Percentiles rank a stretch among this genome's conserved stretches.
Conservation (phyloP, 179 eudicot genomes). For the Beta corolliflora region DNA sequence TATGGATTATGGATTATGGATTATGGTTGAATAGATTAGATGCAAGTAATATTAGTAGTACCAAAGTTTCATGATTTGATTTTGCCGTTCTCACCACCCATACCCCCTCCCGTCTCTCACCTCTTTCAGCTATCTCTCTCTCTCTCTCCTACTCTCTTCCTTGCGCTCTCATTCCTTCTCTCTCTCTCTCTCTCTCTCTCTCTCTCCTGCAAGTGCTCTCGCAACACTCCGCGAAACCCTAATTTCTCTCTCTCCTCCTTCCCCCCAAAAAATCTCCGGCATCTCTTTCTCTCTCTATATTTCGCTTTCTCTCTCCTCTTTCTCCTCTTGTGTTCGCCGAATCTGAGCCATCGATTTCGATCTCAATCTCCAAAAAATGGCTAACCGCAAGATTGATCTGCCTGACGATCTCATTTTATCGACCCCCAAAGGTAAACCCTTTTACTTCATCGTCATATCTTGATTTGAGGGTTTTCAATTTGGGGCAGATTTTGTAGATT, state of each 20-base stretch:
- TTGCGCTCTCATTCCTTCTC: conserved; percentile 7
- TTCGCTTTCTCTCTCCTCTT: neutral
- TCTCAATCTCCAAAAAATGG: conserved; percentile 37
- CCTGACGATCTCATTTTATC: conserved; percentile 74
- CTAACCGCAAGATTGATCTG: conserved; percentile 59
- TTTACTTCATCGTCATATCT: neutral
- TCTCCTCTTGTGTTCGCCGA: neutral
- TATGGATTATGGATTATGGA: too few relatives aligned
- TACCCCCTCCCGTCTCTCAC: conserved; percentile 14
- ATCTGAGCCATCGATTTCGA: conserved; percentile 5
- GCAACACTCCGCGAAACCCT: conserved; percentile 31
- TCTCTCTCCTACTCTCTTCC: neutral
- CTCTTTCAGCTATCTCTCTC: neutral
- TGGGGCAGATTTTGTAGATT: neutral
- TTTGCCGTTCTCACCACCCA: conserved; percentile 48
- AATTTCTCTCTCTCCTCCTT: conserved; percentile 7
- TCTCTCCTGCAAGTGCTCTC: conserved; percentile 21
- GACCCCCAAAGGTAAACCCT: conserved; percentile 48
- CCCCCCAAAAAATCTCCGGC: conserved; percentile 14
- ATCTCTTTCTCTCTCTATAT: neutral
- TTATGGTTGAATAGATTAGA: too few relatives aligned
- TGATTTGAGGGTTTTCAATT: too few relatives aligned
- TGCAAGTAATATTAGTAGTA: neutral
- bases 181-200: conserved; percentile 4
- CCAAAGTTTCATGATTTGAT: conserved; percentile 13